phyloP scores from a whole-genome alignment of 2,329 filamentous ascomycete genomes.

The Diaporthe citriasiana region DNA sequence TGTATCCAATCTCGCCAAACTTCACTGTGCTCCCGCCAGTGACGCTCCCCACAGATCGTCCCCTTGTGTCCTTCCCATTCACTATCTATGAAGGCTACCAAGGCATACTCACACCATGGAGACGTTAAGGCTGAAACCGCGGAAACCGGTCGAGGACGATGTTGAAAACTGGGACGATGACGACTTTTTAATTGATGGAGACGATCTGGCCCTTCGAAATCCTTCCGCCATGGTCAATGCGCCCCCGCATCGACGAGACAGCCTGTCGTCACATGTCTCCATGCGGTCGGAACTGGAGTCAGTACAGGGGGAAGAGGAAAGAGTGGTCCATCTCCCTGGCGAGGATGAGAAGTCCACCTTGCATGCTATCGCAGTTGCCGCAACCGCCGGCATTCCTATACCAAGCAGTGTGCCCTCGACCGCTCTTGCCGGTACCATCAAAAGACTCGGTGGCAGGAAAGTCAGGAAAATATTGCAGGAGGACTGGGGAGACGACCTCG shows the following conservation, averaged over 20 bases:
- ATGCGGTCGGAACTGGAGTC: conserved; percentile 87
- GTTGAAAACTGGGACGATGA: conserved; percentile 87
- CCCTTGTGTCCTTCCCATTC: conserved; percentile 36
- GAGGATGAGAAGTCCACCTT: conserved; percentile 87
- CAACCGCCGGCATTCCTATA: conserved; percentile 91
- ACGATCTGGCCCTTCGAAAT: conserved; percentile 73
- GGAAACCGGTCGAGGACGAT: conserved; percentile 68
- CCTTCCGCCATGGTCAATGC: conserved; percentile 60
- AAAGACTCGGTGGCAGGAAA: conserved; percentile 83
- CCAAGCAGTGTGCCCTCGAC: conserved; percentile 89
- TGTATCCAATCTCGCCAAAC: conserved; percentile 30
- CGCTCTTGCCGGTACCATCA: conserved; percentile 93
- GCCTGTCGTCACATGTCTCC: conserved; percentile 85
- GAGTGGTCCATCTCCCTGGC: conserved; percentile 85
- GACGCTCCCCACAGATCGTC: conserved; percentile 25
- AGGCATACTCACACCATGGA: conserved; percentile 60
- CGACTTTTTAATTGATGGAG: conserved; percentile 78
- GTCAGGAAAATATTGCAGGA: conserved; percentile 81
- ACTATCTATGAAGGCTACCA: conserved; percentile 26
- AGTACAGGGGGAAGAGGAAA: conserved; percentile 84
- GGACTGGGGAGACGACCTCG: conserved; percentile 86
- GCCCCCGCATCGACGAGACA: conserved; percentile 75
- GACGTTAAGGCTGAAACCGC: conserved; percentile 65
- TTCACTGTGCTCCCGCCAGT: conserved; percentile 34
- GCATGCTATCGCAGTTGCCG: conserved; percentile 89